A percentile compares a stretch with the other conserved stretches of the same genome.
These are phyloP conservation scores for Usnea hakonensis DNA, from an alignment of 495 filamentous ascomycete species.

Conservation along the genomic window DNA sequence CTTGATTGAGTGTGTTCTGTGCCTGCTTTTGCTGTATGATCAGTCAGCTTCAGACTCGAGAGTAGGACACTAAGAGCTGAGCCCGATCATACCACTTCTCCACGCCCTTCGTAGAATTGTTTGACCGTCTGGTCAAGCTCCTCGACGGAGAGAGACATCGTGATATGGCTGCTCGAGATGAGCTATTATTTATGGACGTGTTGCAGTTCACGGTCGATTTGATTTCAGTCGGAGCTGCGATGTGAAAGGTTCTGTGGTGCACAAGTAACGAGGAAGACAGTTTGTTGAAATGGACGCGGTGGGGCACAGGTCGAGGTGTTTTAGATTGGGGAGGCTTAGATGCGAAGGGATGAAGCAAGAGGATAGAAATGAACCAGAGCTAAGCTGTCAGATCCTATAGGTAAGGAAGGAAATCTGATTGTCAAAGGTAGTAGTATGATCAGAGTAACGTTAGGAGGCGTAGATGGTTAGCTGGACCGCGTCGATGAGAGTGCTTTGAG, in stretches of 20 bases:
- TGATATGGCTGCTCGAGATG: constrained; percentile 16
- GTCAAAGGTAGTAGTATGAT: not conserved
- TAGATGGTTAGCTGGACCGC: not conserved
- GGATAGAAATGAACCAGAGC: not conserved
- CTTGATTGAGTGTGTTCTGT: constrained; percentile 88
- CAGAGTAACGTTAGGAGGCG: not conserved
- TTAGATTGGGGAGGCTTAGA: not conserved
- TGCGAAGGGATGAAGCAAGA: not conserved
- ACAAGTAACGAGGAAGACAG: not conserved
- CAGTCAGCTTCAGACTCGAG: constrained; percentile 14
- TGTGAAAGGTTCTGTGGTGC: not conserved
- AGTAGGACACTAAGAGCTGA: not conserved
- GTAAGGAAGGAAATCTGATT: not conserved
- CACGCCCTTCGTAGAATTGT: constrained; percentile 93
- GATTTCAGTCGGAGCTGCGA: not conserved
- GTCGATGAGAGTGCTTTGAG: not conserved
- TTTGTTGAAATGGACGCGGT: not conserved
- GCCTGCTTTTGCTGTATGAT: constrained; percentile 86
- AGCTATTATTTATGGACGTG: not conserved
- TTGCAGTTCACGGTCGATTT: not conserved
- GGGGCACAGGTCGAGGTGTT: not conserved
- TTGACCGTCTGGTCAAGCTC: constrained; percentile 95
- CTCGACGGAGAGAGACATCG: constrained; percentile 66
- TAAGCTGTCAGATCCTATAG: not conserved
- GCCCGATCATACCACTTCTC: constrained; percentile 62